Evolutionary conservation across 2,329 filamentous ascomycete species (phyloP).

Genomic region (Pseudogymnoascus sp.): DNA sequence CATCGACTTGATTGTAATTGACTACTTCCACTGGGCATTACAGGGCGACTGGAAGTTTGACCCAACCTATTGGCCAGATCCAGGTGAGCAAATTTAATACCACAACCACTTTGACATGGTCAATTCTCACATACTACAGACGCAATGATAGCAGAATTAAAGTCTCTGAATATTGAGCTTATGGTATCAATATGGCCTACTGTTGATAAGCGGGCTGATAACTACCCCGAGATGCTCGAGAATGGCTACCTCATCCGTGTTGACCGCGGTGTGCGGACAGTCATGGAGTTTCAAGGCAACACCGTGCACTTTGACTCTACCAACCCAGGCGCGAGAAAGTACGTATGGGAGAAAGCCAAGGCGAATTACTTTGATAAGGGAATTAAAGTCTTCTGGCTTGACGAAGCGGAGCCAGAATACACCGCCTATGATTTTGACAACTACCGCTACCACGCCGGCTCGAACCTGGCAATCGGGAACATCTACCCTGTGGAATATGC

Average conservation of each 20-base stretch:
- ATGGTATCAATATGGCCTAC: conserved; percentile 67
- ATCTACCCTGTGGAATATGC: conserved; percentile 52
- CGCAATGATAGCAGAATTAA: conserved; percentile 55
- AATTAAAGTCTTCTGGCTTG: conserved; percentile 59
- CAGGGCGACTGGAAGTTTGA: conserved; percentile 65
- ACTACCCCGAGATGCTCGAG: conserved; percentile 54
- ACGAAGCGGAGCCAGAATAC: conserved; percentile 63
- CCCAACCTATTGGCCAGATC: conserved; percentile 55
- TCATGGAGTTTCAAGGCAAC: conserved; percentile 51
- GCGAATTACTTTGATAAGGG: conserved; percentile 55
- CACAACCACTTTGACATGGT: not conserved
- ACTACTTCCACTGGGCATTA: conserved; percentile 60
- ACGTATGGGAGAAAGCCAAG: conserved; percentile 51
- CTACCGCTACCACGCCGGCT: conserved; percentile 51
- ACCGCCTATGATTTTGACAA: conserved; percentile 58
- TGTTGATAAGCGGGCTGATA: conserved; percentile 50
- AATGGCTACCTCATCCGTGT: conserved; percentile 51
- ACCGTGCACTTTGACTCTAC: conserved; percentile 57
- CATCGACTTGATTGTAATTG: conserved; percentile 57
- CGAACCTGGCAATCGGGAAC: conserved; percentile 50
- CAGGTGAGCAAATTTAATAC: conserved; percentile 32
- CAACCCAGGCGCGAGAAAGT: conserved; percentile 49
- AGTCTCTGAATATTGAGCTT: conserved; percentile 50
- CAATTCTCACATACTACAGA: conserved; percentile 28
- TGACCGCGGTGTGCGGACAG: conserved; percentile 50